These are phyloP conservation scores for Rosellinia necatrix DNA, from an alignment of 2,329 filamentous ascomycete species.

Conservation along the genomic window DNA sequence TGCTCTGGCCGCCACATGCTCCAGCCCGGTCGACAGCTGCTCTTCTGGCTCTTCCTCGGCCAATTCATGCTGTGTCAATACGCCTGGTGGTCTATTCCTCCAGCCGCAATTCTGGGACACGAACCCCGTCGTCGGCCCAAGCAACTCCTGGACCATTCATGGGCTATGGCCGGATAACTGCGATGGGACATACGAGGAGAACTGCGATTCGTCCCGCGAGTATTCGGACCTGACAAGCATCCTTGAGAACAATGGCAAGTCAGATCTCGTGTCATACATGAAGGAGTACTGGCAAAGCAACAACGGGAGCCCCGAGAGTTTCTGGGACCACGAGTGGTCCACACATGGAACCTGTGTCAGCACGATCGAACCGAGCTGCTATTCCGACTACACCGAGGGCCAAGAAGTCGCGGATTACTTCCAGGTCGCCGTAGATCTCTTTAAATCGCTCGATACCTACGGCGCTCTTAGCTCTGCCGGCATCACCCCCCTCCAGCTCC, in stretches of 20 bases:
- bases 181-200: conserved; percentile 70
- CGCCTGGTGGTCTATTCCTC: conserved; percentile 71
- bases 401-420: conserved; percentile 74
- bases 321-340: conserved; percentile 77
- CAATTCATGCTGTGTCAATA: conserved; percentile 72
- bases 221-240: conserved; percentile 71
- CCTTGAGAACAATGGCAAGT: conserved; percentile 49
- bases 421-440: conserved; percentile 66
- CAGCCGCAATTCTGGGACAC: conserved; percentile 82
- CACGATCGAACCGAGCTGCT: conserved; percentile 71
- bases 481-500: conserved; percentile 56
- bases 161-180: conserved; percentile 72
- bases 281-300: conserved; percentile 73
- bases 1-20: conserved; percentile 15
- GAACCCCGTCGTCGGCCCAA: conserved; percentile 65
- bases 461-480: conserved; percentile 64
- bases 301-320: conserved; percentile 63
- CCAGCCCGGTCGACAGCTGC: conserved; percentile 27
- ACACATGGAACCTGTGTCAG: conserved; percentile 77
- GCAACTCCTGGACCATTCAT: conserved; percentile 75
- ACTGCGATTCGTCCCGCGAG: conserved; percentile 64
- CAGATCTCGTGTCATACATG: conserved; percentile 68
- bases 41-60: conserved; percentile 45
- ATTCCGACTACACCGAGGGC: conserved; percentile 60
- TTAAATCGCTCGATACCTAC: conserved; percentile 70